Evolutionary conservation across 106 monocot species (phyloP), one percentile per base, ranked within the genome.

Genomic region (Dactylorhiza incarnata): DNA sequence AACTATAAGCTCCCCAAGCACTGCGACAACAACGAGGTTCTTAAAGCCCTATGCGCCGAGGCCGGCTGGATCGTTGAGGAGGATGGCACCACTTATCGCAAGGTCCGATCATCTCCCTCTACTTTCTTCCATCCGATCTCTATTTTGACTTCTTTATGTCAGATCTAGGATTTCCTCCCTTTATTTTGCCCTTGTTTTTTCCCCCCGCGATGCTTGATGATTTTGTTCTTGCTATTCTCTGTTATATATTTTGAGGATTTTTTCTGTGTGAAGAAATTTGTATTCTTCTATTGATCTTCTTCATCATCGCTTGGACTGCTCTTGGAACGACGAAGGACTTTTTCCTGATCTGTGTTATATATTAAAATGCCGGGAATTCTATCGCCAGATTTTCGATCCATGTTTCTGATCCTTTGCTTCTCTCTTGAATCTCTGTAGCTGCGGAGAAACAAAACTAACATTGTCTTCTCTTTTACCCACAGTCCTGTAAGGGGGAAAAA

Each of bases 1-100:
- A 68, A 68, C 29, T 68, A 68, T 37, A 68, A 68, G 68, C 68
- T 63, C 7, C 62, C 62, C 20, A 63, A 63, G 62, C 62, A 63
- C 62, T 63, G 62, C 62, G 62, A 63, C 68, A 68, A 68, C 68
- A 68, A 68, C 68, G 68, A 68, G 68, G 68, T 68, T 5, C 68
- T 68, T 15, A 68, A 68, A 44, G 68, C 68, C 68, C 68, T 68
- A 5, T 68, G 68, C 68, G 10, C 68, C 26, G 68, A 68, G 68
- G 68, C 68, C 68, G 68, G 68, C 25, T 68, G 68, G 68, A 16
- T 44, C 29, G 68, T 68, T 29, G 68, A 68, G 68, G 68, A 68
- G 26, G 68, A 68, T 29, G 68, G 68, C 44, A 68, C 68, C 7
- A 68, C 68, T 37, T 68, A 68, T 22, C 68, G 69, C 23, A 69